phyloP scores from a whole-genome alignment of 345 rosid species.

The Corymbia maculata region DNA sequence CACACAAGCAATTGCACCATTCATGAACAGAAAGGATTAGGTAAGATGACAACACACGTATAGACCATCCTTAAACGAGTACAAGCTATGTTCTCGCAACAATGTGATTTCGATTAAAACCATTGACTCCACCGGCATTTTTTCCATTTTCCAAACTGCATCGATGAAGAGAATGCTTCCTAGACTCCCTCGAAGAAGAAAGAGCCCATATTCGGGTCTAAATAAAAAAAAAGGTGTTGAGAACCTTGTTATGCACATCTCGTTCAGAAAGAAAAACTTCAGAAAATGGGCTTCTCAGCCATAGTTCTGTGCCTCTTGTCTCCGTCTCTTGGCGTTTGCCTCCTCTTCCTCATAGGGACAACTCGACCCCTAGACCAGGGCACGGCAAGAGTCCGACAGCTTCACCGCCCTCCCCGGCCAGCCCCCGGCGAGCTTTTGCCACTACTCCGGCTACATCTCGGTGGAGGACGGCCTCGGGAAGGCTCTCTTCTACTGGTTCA shows the following conservation, averaged over 20 bases:
- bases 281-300: neutral
- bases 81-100: neutral
- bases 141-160: neutral
- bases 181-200: too few relatives aligned
- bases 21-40: neutral
- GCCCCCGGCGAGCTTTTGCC: slow-evolving; percentile 42
- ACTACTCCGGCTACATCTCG: slow-evolving; percentile 52
- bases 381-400: slow-evolving; percentile 26
- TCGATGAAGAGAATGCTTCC: too few relatives aligned
- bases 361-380: neutral
- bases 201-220: too few relatives aligned
- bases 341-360: neutral
- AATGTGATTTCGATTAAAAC: too few relatives aligned
- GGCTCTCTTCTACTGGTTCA: slow-evolving; percentile 69
- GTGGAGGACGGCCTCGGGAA: slow-evolving; percentile 9
- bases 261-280: neutral
- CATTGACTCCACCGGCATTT: too few relatives aligned
- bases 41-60: neutral
- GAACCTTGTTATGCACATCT: neutral
- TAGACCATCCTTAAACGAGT: neutral
- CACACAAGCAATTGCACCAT: neutral
- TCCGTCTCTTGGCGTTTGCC: neutral
- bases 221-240: too few relatives aligned
- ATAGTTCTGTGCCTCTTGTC: neutral
- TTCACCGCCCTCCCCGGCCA: slow-evolving; percentile 48